phyloP scores from a whole-genome alignment of 108 stramenopile species.

The Discostella stelligeroides region DNA sequence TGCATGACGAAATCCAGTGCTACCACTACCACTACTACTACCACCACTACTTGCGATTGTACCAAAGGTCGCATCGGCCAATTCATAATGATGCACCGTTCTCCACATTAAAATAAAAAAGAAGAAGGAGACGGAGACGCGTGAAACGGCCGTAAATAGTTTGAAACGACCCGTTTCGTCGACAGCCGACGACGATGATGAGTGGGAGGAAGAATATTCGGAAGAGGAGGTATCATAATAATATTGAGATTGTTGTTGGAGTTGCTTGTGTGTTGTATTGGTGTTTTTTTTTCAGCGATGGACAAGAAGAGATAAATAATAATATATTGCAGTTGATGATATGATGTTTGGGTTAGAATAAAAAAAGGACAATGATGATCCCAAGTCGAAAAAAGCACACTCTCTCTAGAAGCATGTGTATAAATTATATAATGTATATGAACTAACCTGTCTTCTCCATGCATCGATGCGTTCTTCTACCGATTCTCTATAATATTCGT shows the following conservation, averaged over 20 bases:
- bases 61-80: slow-evolving; percentile 67
- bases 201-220: slow-evolving; percentile 19
- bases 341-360: too few species aligned
- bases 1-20: slow-evolving; percentile 16
- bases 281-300: too few species aligned
- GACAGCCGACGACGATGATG: slow-evolving; percentile 49
- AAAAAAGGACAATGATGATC: neutral
- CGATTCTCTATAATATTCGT: slow-evolving; percentile 61
- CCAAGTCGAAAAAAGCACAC: neutral
- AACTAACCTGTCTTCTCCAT: slow-evolving; percentile 61
- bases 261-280: slow-evolving; percentile 23
- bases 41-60: too few species aligned
- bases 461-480: slow-evolving; percentile 78
- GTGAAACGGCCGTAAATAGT: slow-evolving; percentile 74
- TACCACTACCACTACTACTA: neutral
- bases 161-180: slow-evolving; percentile 76
- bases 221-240: too few species aligned
- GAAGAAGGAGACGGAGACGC: slow-evolving; percentile 71
- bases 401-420: slow-evolving; percentile 8
- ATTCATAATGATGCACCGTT: slow-evolving; percentile 80
- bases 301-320: too few species aligned
- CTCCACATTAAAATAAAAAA: slow-evolving; percentile 89
- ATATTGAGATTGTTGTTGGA: slow-evolving; percentile 16
- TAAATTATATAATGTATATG: too few species aligned
- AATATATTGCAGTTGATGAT: too few species aligned